These are phyloP conservation scores for Backusella circina DNA, from an alignment of 192 early-diverging fungal genomes.

Conservation along the genomic window DNA sequence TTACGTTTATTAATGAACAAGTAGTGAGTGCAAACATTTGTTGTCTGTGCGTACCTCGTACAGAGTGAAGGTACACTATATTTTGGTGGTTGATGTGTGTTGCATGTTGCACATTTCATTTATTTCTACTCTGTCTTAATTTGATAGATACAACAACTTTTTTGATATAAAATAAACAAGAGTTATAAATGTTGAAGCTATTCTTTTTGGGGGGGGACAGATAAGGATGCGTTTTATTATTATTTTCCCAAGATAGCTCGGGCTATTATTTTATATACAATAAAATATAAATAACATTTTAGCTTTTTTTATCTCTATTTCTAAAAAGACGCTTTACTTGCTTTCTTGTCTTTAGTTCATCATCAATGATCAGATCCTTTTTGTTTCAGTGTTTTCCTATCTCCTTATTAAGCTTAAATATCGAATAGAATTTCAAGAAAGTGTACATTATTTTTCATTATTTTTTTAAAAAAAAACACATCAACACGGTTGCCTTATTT, in stretches of 20 bases:
- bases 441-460: background rate
- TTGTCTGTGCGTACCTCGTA: conserved; percentile 2
- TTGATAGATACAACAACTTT: background rate
- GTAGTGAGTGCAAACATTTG: background rate
- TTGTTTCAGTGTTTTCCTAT: background rate
- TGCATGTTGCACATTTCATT: background rate
- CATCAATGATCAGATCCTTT: background rate
- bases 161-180: background rate
- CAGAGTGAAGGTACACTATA: background rate
- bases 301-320: background rate
- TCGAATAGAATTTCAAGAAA: background rate
- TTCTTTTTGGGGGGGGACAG: background rate
- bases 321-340: background rate
- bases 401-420: background rate
- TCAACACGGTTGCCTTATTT: background rate
- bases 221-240: background rate
- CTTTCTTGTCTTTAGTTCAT: background rate
- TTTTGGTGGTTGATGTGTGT: background rate
- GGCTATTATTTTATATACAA: background rate
- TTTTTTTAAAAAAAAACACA: background rate
- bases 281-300: background rate
- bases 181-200: background rate
- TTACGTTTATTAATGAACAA: background rate
- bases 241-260: background rate
- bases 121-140: background rate